phyloP scores from a whole-genome alignment of 345 rosid genomes.

The Sonneratia alba region DNA sequence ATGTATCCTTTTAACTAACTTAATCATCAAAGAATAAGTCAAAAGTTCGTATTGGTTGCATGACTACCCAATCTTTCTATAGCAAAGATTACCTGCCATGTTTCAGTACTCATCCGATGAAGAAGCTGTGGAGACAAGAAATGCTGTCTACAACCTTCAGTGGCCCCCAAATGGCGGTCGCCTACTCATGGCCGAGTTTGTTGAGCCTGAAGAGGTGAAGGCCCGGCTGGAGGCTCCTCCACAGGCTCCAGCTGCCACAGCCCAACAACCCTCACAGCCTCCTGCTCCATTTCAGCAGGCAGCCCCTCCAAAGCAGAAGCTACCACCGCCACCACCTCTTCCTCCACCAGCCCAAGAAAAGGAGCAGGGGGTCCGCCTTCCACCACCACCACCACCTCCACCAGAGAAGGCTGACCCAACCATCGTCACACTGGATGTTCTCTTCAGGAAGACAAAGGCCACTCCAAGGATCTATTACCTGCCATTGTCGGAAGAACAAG shows the following conservation, averaged over 20 bases:
- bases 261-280: slow-evolving; percentile 43
- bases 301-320: slow-evolving; percentile 48
- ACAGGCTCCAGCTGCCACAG: slow-evolving; percentile 4
- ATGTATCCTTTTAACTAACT: neutral
- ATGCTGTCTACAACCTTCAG: slow-evolving; percentile 78
- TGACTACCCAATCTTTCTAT: neutral
- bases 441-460: slow-evolving; percentile 86
- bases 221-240: slow-evolving; percentile 53
- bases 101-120: slow-evolving; percentile 79
- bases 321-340: slow-evolving; percentile 41
- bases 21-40: neutral
- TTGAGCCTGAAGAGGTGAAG: slow-evolving; percentile 75
- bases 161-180: slow-evolving; percentile 98
- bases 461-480: slow-evolving; percentile 88
- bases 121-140: slow-evolving; percentile 75
- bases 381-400: slow-evolving; percentile 47
- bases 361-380: slow-evolving; percentile 52
- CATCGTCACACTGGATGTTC: slow-evolving; percentile 83
- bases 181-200: slow-evolving; percentile 71
- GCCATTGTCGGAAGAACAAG: slow-evolving; percentile 86
- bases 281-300: slow-evolving; percentile 32
- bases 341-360: slow-evolving; percentile 54
- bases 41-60: neutral
- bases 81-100: neutral
- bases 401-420: slow-evolving; percentile 70